Conservation (phyloP, 805 yeast species). For the Lipomyces sp. region DNA sequence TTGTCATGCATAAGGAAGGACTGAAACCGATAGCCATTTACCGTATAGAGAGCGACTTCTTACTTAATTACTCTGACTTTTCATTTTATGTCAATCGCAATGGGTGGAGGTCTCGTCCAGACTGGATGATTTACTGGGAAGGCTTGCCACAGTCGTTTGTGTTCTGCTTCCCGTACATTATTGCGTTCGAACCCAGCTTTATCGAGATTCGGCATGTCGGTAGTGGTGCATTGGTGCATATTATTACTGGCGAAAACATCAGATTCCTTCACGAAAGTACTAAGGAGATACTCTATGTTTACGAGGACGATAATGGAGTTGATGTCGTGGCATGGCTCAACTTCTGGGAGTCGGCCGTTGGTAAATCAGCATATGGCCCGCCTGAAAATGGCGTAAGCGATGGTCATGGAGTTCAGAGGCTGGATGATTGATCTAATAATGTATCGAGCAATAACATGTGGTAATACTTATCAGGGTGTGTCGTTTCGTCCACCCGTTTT, state of each 20-base stretch:
- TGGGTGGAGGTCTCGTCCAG: conserved; percentile 95
- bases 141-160: conserved; percentile 93
- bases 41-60: conserved; percentile 83
- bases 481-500: not conserved
- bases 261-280: conserved; percentile 82
- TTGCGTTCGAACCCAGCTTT: conserved; percentile 87
- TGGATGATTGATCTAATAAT: conserved; percentile 17
- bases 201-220: conserved; percentile 93
- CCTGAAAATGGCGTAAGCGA: not conserved
- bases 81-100: conserved; percentile 92
- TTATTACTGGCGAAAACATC: conserved; percentile 91
- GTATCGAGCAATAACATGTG: not conserved
- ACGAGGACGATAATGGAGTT: conserved; percentile 85
- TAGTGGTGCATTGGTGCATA: conserved; percentile 79
- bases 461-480: no score
- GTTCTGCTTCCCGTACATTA: conserved; percentile 87
- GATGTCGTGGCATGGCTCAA: conserved; percentile 92
- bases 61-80: conserved; percentile 87
- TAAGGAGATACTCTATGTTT: conserved; percentile 90
- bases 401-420: conserved; percentile 11
- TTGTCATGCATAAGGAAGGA: conserved; percentile 81
- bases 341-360: conserved; percentile 61
- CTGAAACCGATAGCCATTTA: conserved; percentile 91
- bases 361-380: conserved; percentile 6
- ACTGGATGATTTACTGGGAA: conserved; percentile 96